Conservation (phyloP, 306 rosid genomes). For the Ormosia semicastrata region DNA sequence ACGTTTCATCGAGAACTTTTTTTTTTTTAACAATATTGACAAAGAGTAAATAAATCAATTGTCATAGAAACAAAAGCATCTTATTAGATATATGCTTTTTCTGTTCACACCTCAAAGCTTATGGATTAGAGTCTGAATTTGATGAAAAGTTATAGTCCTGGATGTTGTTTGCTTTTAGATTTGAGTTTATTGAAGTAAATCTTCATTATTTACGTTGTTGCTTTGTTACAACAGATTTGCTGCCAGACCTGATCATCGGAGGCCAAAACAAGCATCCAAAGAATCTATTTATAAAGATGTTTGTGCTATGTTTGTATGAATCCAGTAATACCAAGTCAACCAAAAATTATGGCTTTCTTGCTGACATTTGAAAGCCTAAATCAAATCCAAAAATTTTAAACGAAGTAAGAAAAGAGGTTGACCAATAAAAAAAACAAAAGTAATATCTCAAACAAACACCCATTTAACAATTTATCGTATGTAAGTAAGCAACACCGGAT, state of each 20-base stretch:
- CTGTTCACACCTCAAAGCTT: background rate
- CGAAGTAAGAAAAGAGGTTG: slow-evolving; percentile 63
- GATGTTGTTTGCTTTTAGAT: slow-evolving; percentile 4
- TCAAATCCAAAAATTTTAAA: slow-evolving; percentile 50
- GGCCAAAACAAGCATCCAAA: slow-evolving; percentile 77
- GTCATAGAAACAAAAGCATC: background rate
- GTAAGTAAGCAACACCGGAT: too few relatives aligned
- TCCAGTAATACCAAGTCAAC: slow-evolving; percentile 46
- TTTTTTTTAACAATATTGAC: background rate
- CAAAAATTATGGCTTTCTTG: slow-evolving; percentile 48
- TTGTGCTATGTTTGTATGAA: slow-evolving; percentile 53
- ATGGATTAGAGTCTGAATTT: background rate
- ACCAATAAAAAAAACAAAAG: too few relatives aligned
- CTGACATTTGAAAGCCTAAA: slow-evolving; percentile 38
- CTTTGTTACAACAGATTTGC: slow-evolving; percentile 47
- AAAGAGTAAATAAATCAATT: background rate
- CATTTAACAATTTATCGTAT: too few relatives aligned
- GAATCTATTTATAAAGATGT: slow-evolving; percentile 72
- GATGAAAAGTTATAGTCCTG: background rate
- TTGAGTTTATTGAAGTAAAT: background rate
- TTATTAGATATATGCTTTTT: background rate
- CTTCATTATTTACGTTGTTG: background rate
- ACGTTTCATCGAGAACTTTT: background rate
- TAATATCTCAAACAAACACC: too few relatives aligned
- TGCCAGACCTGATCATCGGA: slow-evolving; percentile 82